These are phyloP conservation scores for Ustilago hordei DNA, from an alignment of 1,284 basidiomycete genomes.

Conservation along the genomic window DNA sequence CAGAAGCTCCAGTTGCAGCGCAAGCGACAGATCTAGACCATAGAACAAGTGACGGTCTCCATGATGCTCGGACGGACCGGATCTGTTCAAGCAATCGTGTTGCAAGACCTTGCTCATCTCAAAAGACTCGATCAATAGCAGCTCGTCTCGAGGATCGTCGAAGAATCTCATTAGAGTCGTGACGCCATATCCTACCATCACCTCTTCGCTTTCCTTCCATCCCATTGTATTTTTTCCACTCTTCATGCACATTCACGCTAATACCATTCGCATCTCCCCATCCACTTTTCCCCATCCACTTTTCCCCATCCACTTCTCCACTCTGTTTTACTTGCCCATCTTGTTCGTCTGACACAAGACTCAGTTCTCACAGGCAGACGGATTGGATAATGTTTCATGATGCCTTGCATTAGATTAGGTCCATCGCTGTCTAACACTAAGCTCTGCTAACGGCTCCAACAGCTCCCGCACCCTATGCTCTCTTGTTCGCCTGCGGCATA, in stretches of 20 bases:
- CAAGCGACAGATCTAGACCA: slow-evolving; percentile 7
- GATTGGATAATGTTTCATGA: neutral
- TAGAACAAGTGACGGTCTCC: neutral
- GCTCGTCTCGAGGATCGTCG: slow-evolving; percentile 3
- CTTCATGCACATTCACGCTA: slow-evolving; percentile 2
- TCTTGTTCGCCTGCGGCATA: slow-evolving; percentile 8
- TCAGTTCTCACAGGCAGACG: neutral
- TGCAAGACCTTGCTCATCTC: neutral
- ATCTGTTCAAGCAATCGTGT: slow-evolving; percentile 2
- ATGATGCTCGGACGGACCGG: slow-evolving; percentile 8
- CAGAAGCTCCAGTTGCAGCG: slow-evolving; percentile 14
- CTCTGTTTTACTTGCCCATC: neutral
- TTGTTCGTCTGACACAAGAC: neutral
- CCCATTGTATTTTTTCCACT: neutral
- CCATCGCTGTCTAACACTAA: slow-evolving; percentile 4
- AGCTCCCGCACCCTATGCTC: neutral
- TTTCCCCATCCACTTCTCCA: neutral
- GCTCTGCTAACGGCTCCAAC: slow-evolving; percentile 4
- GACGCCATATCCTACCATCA: neutral
- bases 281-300: neutral
- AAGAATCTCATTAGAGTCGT: neutral
- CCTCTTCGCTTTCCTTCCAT: neutral
- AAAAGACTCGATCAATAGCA: neutral
- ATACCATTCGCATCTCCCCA: slow-evolving; percentile 6
- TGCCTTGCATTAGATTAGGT: neutral